These are phyloP conservation scores for Xylaria intraflava DNA, from an alignment of 495 filamentous ascomycete genomes.

Conservation along the genomic window DNA sequence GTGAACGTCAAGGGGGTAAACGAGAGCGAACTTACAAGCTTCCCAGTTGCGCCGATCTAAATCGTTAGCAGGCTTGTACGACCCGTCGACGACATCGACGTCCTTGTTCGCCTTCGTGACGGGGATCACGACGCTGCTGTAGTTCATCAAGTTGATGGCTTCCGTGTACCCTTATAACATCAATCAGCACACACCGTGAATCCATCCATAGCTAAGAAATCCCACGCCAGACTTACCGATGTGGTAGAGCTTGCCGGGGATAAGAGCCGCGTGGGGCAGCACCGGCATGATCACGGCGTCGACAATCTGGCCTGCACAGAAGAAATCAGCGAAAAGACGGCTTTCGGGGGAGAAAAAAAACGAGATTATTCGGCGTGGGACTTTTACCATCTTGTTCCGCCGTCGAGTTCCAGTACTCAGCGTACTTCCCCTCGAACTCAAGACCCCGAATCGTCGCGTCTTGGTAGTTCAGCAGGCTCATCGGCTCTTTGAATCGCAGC, in stretches of 20 bases:
- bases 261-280: slow-evolving; percentile 49
- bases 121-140: slow-evolving; percentile 38
- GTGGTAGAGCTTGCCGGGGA: slow-evolving; percentile 26
- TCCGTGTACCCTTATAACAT: neutral
- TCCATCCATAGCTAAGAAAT: too few relatives aligned
- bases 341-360: too few relatives aligned
- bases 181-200: neutral
- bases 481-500: slow-evolving; percentile 11
- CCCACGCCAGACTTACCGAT: neutral
- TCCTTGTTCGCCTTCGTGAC: slow-evolving; percentile 39
- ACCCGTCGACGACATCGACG: slow-evolving; percentile 23
- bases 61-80: slow-evolving; percentile 28
- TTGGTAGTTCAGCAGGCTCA: slow-evolving; percentile 12
- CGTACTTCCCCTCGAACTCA: slow-evolving; percentile 26
- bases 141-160: slow-evolving; percentile 31
- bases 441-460: slow-evolving; percentile 17
- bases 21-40: slow-evolving; percentile 21
- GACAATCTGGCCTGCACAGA: slow-evolving; percentile 26
- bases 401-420: slow-evolving; percentile 35
- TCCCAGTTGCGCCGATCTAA: slow-evolving; percentile 33
- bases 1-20: neutral
- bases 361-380: neutral
- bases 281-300: slow-evolving; percentile 51
- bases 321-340: neutral
- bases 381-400: slow-evolving; percentile 18